Evolutionary conservation across 768 basidiomycete species (phyloP), one percentile per base, ranked within the genome.

Genomic region (Lentinula guzmanii): DNA sequence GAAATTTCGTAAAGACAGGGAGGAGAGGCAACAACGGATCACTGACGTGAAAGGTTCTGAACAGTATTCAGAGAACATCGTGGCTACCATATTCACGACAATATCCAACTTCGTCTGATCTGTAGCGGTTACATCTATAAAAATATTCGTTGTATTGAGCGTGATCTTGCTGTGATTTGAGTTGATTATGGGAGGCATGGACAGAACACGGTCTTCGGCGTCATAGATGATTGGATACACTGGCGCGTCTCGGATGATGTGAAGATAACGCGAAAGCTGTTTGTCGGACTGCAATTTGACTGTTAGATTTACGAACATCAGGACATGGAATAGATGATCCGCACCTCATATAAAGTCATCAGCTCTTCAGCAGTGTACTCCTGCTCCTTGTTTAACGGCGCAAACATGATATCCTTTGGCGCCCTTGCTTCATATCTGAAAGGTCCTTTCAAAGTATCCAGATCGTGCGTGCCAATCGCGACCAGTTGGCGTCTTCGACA

Each of bases 41-140:
- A 74, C 93, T 65, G 74, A 98, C 95, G 91, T 87, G 84, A 88
- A 98, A 3, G 95, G 92, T 45, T 92, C 86, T 63, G 84, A 84
- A 71, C 92, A 94, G 70, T 99, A 97, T 74, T 98, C 95, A 2
- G 96, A 89, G 75, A 99, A 99, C 95, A 98, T 96, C n/a, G 92
- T 89, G 2, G 90, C 79, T 11, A 99, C 85, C 63, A 98, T 95
- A 72, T 95, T 97, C 52, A 94, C 85, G 57, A 98, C 97, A 53
- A 98, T 95, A 65, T 89, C 87, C 62, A 99, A 85, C 75, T 99
- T 99, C 33, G 96, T 98, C 70, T 91, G 84, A 70, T 99, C 97
- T 16, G 94, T 97, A 2, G 95, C 95, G 8, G 97, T 98, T 34
- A 95, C 86, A 73, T 99, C 97, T 66, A 99, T 91, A 77, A 98